A percentile compares a stretch with the other conserved stretches of the same genome.
These are phyloP conservation scores for Pseudonitzschia multiseries DNA, from an alignment of 108 stramenopile genomes.

Conservation along the genomic window DNA sequence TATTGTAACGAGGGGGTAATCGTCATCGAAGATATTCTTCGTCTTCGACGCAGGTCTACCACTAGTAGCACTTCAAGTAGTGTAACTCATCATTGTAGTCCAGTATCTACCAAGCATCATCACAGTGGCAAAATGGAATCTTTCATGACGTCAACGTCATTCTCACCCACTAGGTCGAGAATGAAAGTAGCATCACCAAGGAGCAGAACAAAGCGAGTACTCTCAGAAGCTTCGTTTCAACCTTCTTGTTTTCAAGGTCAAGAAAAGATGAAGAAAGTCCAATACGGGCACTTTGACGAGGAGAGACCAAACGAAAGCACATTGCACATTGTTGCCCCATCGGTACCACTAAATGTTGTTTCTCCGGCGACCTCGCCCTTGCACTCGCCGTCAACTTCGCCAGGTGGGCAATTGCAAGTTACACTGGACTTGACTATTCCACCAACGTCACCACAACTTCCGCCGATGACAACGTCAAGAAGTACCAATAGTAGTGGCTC, in stretches of 20 bases:
- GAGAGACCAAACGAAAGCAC: background rate
- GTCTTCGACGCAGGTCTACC: constrained; percentile 53
- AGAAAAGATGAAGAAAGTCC: background rate
- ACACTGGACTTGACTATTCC: constrained; percentile 34
- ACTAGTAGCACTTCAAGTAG: background rate
- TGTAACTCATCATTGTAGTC: background rate
- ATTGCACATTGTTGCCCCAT: constrained; percentile 9
- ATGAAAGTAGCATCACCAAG: background rate
- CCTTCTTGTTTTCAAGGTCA: background rate
- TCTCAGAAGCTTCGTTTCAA: background rate
- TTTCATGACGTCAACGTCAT: background rate
- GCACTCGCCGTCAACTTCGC: constrained; percentile 3
- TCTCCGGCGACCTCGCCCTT: constrained; percentile 17
- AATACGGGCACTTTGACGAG: background rate
- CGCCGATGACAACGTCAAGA: background rate
- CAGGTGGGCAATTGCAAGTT: constrained; percentile 6
- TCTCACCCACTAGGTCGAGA: background rate
- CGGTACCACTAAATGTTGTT: background rate
- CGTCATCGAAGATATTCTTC: constrained; percentile 74
- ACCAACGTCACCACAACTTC: constrained; percentile 4
- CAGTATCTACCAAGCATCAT: background rate
- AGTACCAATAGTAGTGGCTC: background rate
- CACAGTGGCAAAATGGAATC: constrained; percentile 8
- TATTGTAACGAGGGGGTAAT: constrained; percentile 76
- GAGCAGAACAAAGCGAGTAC: background rate